Evolutionary conservation across 768 basidiomycete species (phyloP).

Genomic region (Hypsizygus marmoreus): DNA sequence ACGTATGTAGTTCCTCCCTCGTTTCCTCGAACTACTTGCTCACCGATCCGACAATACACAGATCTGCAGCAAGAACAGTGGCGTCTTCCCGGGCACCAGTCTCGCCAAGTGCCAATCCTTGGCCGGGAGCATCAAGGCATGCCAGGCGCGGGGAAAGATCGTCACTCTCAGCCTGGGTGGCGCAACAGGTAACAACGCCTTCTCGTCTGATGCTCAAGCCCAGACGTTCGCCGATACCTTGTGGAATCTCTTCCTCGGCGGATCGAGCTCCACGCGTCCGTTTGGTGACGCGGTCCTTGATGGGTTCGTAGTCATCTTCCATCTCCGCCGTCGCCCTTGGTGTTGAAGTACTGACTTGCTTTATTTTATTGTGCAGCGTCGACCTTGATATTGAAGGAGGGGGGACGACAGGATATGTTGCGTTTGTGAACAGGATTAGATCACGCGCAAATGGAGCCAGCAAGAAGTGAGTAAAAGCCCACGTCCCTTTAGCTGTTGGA

Average conservation of each 20-base stretch:
- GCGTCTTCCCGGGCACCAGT: slow-evolving; percentile 55
- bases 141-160: slow-evolving; percentile 58
- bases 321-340: not conserved
- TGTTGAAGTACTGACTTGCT: not conserved
- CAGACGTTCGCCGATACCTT: slow-evolving; percentile 55
- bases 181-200: slow-evolving; percentile 51
- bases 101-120: slow-evolving; percentile 60
- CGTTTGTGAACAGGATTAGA: slow-evolving; percentile 49
- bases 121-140: slow-evolving; percentile 55
- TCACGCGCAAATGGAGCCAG: slow-evolving; percentile 43
- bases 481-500: no score
- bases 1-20: slow-evolving; percentile 35
- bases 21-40: not conserved
- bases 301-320: slow-evolving; percentile 40
- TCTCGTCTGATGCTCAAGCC: slow-evolving; percentile 53
- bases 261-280: slow-evolving; percentile 55
- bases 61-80: slow-evolving; percentile 50
- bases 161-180: slow-evolving; percentile 53
- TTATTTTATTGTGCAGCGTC: slow-evolving; percentile 29
- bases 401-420: slow-evolving; percentile 41
- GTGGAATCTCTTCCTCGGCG: slow-evolving; percentile 72
- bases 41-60: slow-evolving; percentile 18
- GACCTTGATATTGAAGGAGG: slow-evolving; percentile 72
- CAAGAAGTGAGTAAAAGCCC: slow-evolving; percentile 42
- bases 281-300: slow-evolving; percentile 68